These are phyloP conservation scores for Leccinum pallidistipes DNA, from an alignment of 1,284 basidiomycete genomes.

Conservation along the genomic window DNA sequence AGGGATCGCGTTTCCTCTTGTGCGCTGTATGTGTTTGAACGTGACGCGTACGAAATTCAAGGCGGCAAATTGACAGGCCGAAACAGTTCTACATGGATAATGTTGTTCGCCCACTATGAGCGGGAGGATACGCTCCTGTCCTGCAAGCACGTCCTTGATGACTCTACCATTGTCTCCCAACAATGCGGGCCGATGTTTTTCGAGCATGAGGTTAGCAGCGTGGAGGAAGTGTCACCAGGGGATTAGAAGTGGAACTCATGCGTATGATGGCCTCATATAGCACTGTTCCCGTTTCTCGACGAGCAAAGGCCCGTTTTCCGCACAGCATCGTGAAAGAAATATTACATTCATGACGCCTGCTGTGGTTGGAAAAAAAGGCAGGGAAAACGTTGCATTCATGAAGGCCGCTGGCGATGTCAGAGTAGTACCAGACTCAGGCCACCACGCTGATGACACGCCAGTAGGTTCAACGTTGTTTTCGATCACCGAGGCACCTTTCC, in stretches of 20 bases:
- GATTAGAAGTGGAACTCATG: neutral
- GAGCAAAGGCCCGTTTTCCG: slow-evolving; percentile 2
- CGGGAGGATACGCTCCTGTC: slow-evolving; percentile 26
- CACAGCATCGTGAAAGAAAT: slow-evolving; percentile 9
- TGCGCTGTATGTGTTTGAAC: slow-evolving; percentile 39
- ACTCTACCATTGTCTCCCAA: slow-evolving; percentile 10
- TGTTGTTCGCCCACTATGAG: slow-evolving; percentile 7
- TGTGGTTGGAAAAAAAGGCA: neutral
- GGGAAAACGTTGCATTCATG: slow-evolving; percentile 20
- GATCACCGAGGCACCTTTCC: neutral
- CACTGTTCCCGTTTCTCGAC: neutral
- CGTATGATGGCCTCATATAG: slow-evolving; percentile 19
- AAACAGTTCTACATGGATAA: slow-evolving; percentile 13
- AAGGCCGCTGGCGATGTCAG: neutral
- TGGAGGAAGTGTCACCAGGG: neutral
- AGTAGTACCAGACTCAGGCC: too few species aligned
- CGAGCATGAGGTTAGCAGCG: slow-evolving; percentile 12
- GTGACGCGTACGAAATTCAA: slow-evolving; percentile 32
- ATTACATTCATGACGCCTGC: neutral
- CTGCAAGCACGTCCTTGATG: slow-evolving; percentile 27
- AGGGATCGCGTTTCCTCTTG: slow-evolving; percentile 21
- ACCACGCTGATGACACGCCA: too few species aligned
- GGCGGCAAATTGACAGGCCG: slow-evolving; percentile 24
- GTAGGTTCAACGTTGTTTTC: neutral
- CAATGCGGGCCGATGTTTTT: slow-evolving; percentile 11